Evolutionary conservation across 2,329 filamentous ascomycete species (phyloP), one percentile per base, ranked within the genome.

Genomic region (Colletotrichum gigasporum): DNA sequence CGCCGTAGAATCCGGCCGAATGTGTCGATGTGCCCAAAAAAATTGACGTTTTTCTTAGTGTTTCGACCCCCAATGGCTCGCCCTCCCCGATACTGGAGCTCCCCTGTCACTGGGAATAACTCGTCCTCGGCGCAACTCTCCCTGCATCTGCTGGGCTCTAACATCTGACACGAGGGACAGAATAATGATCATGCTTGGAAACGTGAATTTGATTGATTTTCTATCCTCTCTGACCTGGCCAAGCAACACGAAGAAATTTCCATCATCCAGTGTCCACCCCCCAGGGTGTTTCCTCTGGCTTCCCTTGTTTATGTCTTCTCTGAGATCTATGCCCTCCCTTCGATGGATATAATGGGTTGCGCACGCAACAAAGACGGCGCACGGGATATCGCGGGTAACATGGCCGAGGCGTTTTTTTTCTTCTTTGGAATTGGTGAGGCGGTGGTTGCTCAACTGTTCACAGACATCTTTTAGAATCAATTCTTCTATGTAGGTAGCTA

Each of bases 401-500:
- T 44, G 41, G 62, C 56, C 35, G 57, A 62, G 35, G 56, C 28
- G 22, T 54, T n/a, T 39, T 34, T 51, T 12, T 51, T 51, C 24
- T 54, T 12, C 39, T 42, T 35, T 58, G 45, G 35, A 45, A 32
- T 63, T 45, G 56, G 39, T 65, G 22, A 57, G 50, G 16, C 42
- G 16, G 41, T 16, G 20, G n/a, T 39, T 58, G 58, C 63, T 68
- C 53, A 68, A 37, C 66, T 68, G 58, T 45, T 48, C 50, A 42
- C n/a, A 50, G 11, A 61, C 24, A 48, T 51, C 28, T 45, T 59
- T 68, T 59, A 68, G 58, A 59, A 48, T 66, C 65, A 62, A 66
- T 66, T 68, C 45, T 41, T 63, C 64, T 66, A 66, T 55, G 42
- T 55, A 65, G 9, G 22, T 57, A 65, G 48, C 64, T 61, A 67